Percentiles rank a stretch among this genome's conserved stretches.
These are phyloP conservation scores for Musa balbisiana DNA, from an alignment of 202 grass and related monocot species.

Conservation along the genomic window DNA sequence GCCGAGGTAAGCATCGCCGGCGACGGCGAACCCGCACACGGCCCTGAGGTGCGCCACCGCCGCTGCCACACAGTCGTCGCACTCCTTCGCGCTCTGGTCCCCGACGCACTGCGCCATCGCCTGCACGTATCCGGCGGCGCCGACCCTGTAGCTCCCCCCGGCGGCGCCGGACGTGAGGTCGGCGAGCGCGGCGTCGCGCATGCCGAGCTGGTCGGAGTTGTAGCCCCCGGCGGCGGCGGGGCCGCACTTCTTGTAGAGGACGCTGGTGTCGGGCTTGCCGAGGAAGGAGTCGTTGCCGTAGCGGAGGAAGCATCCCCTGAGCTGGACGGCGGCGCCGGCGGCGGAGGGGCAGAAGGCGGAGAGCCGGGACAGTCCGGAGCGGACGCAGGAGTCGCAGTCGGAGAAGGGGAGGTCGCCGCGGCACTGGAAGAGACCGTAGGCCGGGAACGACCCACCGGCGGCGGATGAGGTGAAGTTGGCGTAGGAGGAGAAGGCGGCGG, in stretches of 20 bases:
- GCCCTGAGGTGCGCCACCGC: slow-evolving; percentile 52
- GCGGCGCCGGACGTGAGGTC: slow-evolving; percentile 26
- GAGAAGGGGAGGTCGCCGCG: slow-evolving; percentile 59
- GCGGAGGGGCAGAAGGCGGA: slow-evolving; percentile 52
- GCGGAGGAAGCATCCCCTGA: slow-evolving; percentile 72
- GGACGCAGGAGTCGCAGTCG: slow-evolving; percentile 56
- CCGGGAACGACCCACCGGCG: not conserved
- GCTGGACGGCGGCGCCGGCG: slow-evolving; percentile 55
- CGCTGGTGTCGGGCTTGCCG: slow-evolving; percentile 57
- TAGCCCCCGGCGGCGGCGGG: slow-evolving; percentile 20
- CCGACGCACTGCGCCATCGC: slow-evolving; percentile 86
- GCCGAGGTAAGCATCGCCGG: slow-evolving; percentile 33
- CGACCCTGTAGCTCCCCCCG: slow-evolving; percentile 34
- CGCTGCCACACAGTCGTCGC: slow-evolving; percentile 57
- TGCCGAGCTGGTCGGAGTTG: slow-evolving; percentile 32
- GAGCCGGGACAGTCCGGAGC: slow-evolving; percentile 52
- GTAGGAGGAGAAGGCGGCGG: slow-evolving; percentile 51
- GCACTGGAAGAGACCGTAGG: slow-evolving; percentile 74
- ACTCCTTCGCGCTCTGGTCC: slow-evolving; percentile 53
- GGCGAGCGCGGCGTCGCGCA: slow-evolving; percentile 68
- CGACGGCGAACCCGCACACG: slow-evolving; percentile 42
- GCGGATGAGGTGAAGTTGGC: slow-evolving; percentile 43
- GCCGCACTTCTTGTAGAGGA: slow-evolving; percentile 79
- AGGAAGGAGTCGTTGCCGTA: slow-evolving; percentile 89
- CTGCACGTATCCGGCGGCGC: slow-evolving; percentile 56